Conservation (phyloP, 768 basidiomycete species). For the Pleurotus pulmonarius region DNA sequence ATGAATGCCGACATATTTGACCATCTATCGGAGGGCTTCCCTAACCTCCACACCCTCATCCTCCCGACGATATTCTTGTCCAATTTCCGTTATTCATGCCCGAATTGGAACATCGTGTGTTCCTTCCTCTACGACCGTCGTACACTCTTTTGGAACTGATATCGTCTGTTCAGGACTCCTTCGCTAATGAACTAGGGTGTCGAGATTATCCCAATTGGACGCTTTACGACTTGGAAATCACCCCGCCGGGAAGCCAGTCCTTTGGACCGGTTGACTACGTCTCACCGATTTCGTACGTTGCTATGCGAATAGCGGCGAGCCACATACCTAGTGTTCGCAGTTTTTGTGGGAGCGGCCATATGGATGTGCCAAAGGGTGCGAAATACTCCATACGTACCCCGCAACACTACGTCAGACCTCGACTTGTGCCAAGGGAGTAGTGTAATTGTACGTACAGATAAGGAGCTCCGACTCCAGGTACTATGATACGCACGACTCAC, state of each 20-base stretch:
- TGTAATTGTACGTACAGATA: too few species aligned
- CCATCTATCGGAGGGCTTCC: background rate
- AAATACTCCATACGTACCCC: too few species aligned
- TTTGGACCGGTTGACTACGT: too few species aligned
- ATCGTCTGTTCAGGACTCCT: background rate
- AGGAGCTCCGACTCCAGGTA: too few species aligned
- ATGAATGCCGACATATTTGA: background rate
- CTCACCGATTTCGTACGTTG: background rate
- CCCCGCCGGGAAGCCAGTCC: background rate
- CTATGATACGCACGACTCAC: too few species aligned
- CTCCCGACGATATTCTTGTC: background rate
- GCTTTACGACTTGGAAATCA: background rate
- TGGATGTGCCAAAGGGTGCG: background rate
- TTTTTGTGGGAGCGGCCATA: background rate
- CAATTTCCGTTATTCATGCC: background rate
- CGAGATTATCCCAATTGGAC: background rate
- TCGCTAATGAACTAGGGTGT: background rate
- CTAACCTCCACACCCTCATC: background rate
- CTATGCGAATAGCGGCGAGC: background rate
- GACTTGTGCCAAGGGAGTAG: too few species aligned
- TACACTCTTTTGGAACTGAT: background rate
- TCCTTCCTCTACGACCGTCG: background rate
- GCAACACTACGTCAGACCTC: too few species aligned
- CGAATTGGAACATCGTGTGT: background rate
- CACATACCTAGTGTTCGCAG: background rate